Base-by-base conservation (phyloP, 2,329 filamentous ascomycete genomes). In the Diplodia scrobiculata region DNA sequence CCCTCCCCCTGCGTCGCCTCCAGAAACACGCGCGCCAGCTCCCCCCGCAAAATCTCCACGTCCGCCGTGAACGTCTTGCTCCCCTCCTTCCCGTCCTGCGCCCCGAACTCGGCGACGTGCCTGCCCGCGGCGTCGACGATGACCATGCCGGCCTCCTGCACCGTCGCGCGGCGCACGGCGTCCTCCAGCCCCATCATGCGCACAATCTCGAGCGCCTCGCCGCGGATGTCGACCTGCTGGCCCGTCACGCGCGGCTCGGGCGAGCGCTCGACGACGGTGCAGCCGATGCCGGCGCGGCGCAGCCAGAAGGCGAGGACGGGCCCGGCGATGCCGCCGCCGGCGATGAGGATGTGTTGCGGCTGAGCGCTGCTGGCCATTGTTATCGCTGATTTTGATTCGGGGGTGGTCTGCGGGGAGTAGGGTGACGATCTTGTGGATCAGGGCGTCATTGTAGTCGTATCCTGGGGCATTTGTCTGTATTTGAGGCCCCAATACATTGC, bases 151-250 rank as follows among this genome's bases (percentile, higher is more conserved):
- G 72, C 71, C 69, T 83, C 81, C 11, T 74, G 73, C 2, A 78
- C 79, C 17, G 74, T 72, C 71, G 70, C 1, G 70, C 69, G 10
- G 76, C 75, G 41, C 34, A 83, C 73, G 0, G 71, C 71, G 1
- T 71, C 68, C 53, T 79, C 74, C 17, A 82, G 68, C 1, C 78
- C 79, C 68, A 82, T 75, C 41, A 73, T 74, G 25, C 72, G 70
- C 52, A 82, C 78, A 13, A 81, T 73, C 6, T 78, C 72, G 17
- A 82, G 73, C 0, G 77, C 80, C 5, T 75, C 69, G 1, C 75
- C 79, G 32, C 80, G 79, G 3, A 83, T 76, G 68, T 83, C 81
- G 48, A 83, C 72, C 21, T 80, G 76, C 67, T 81, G 79, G 1
- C 81, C 81, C 27, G 77, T 77, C 3, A 72, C 73, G 13, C 79